Evolutionary conservation across 305 asterid species (phyloP), one percentile per base, ranked within the genome.

Genomic region (Fraxinus platypoda): DNA sequence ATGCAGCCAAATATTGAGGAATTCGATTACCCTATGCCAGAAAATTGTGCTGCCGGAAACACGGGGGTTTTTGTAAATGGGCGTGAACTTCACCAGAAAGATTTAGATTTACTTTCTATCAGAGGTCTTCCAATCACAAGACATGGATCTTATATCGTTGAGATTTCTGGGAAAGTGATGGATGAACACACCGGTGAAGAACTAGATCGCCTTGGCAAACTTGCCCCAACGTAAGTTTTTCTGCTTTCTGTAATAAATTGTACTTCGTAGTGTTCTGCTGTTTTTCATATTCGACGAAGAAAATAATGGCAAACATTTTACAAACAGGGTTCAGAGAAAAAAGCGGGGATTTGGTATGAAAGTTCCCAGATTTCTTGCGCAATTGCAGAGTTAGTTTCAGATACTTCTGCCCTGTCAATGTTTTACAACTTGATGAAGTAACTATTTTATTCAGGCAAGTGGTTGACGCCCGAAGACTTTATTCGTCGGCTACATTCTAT

Each of bases 261-360:
- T 74, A 35, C 34, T 54, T 8, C 3, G 0, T 41, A 38, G 35
- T 34, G 8, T 37, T 82, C 30, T 71, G 6, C 26, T 82, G 37
- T 59, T 9, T 43, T 35, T n/a, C 30, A 77, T 68, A 26, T 31
- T 30, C 74, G 26, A 11, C 76, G 13, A 72, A 30, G 21, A 13
- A 71, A 71, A 15, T 71, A 30, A 13, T 3, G n/a, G 2, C 19
- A 49, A 13, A 49, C 6, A 49, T 3, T 15, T 49, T 15, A 49
- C 78, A 73, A 77, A 87, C 93, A 93, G 98, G 92, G 94, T 94
- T 76, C 89, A 86, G 88, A 93, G 86, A 88, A 89, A 90, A 4
- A 87, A 86, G 90, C 97, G 90, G 75, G 97, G 98, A 59, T 94
- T 94, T 70, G 98, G 98, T 17, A 94, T 94, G 98, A 94, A 86